Evolutionary conservation across 768 basidiomycete species (phyloP).

Genomic region (Leccinum variicolor): DNA sequence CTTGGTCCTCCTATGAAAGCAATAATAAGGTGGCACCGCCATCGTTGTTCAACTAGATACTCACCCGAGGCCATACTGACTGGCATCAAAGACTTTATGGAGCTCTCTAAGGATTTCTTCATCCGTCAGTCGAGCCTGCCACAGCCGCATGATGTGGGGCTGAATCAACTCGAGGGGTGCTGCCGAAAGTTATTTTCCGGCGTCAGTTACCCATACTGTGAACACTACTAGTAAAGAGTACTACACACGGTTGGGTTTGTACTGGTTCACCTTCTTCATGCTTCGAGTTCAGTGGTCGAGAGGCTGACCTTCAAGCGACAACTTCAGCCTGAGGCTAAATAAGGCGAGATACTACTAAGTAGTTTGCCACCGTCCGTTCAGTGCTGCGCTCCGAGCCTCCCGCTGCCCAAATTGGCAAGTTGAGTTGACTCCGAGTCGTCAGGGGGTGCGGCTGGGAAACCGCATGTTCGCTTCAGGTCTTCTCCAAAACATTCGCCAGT

Average conservation of each 20-base stretch:
- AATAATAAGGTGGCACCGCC: background rate
- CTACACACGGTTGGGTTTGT: background rate
- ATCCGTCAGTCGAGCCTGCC: background rate
- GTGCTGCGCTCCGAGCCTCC: too few relatives aligned
- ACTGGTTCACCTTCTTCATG: background rate
- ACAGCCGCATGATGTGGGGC: background rate
- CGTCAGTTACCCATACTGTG: background rate
- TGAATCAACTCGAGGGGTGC: background rate
- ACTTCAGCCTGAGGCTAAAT: too few relatives aligned
- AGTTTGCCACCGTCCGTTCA: too few relatives aligned
- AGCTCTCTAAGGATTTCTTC: background rate
- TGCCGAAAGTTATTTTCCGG: background rate
- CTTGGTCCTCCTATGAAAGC: background rate
- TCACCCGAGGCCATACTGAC: background rate
- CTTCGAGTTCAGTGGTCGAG: too few relatives aligned
- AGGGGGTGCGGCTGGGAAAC: too few relatives aligned
- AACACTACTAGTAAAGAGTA: background rate
- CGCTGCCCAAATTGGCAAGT: too few relatives aligned
- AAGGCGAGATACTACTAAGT: too few relatives aligned
- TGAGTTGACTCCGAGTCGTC: too few relatives aligned
- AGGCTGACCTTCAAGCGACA: too few relatives aligned
- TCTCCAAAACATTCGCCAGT: too few relatives aligned
- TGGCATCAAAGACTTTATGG: background rate
- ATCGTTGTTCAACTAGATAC: background rate
- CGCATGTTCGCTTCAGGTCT: too few relatives aligned